These are phyloP conservation scores for Spathaspora sp. DNA, from an alignment of 805 yeast genomes.

Conservation along the genomic window DNA sequence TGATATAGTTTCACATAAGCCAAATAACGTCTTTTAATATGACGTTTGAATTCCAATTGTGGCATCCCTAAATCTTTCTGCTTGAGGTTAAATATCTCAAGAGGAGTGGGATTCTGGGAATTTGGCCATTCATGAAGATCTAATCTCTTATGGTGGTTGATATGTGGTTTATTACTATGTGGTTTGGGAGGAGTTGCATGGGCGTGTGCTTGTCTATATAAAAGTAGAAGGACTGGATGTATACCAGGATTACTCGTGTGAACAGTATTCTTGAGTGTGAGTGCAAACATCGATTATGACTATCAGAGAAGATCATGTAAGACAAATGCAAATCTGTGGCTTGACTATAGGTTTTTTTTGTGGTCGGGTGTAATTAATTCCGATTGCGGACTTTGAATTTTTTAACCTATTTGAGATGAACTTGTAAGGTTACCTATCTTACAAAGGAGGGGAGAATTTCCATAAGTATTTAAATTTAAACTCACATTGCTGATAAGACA, in stretches of 20 bases:
- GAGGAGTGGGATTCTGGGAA: conserved; percentile 57
- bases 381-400: background rate
- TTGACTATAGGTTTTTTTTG: background rate
- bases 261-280: background rate
- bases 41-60: conserved; percentile 49
- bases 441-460: too few relatives aligned
- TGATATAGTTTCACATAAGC: conserved; percentile 69
- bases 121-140: conserved; percentile 56
- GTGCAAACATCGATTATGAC: background rate
- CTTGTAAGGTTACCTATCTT: too few relatives aligned
- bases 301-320: background rate
- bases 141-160: conserved; percentile 20
- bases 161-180: background rate
- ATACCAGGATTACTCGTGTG: background rate
- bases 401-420: background rate
- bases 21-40: conserved; percentile 31
- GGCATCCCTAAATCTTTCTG: conserved; percentile 36
- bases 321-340: background rate
- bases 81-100: conserved; percentile 50
- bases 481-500: too few relatives aligned
- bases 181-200: background rate
- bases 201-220: background rate
- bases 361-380: background rate
- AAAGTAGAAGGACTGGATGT: background rate
- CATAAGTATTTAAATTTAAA: too few relatives aligned